Percentiles rank a stretch among this genome's conserved stretches.
Evolutionary conservation across 257 asterid species (phyloP).

Genomic region (Nicotiana noctiflora): DNA sequence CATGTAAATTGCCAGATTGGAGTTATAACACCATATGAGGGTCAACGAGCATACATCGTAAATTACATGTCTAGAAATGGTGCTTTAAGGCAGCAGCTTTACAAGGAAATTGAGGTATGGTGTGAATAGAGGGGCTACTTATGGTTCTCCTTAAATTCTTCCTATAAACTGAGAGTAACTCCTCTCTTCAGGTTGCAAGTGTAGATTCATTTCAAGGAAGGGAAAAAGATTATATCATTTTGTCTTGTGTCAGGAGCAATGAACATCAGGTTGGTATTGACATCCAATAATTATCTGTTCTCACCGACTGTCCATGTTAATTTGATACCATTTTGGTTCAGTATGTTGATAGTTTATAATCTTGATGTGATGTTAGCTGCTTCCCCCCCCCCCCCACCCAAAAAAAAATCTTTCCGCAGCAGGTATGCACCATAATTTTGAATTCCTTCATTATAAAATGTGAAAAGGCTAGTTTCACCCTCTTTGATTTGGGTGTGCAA

Average conservation of each 20-base stretch:
- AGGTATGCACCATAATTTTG: not conserved
- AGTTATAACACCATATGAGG: constrained; percentile 97
- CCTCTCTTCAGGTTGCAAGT: constrained; percentile 79
- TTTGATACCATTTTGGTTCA: not conserved
- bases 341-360: not conserved
- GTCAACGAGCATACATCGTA: constrained; percentile 96
- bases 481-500: not conserved
- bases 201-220: constrained; percentile 99
- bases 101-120: constrained; percentile 94
- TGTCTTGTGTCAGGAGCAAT: constrained; percentile 98
- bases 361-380: not conserved
- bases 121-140: not conserved
- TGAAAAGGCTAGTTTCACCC: not conserved
- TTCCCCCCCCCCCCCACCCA: too few relatives aligned
- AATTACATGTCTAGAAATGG: constrained; percentile 98
- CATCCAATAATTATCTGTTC: not conserved
- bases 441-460: not conserved
- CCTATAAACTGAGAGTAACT: constrained; percentile 5
- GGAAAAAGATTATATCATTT: constrained; percentile 89
- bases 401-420: too few relatives aligned
- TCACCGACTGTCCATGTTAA: not conserved
- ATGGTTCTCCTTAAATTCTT: not conserved
- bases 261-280: constrained; percentile 78
- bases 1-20: constrained; percentile 60
- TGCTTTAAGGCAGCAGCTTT: constrained; percentile 87